Evolutionary conservation across 2,329 filamentous ascomycete genomes (phyloP).

Genomic region (Sarocladium brachiariae): DNA sequence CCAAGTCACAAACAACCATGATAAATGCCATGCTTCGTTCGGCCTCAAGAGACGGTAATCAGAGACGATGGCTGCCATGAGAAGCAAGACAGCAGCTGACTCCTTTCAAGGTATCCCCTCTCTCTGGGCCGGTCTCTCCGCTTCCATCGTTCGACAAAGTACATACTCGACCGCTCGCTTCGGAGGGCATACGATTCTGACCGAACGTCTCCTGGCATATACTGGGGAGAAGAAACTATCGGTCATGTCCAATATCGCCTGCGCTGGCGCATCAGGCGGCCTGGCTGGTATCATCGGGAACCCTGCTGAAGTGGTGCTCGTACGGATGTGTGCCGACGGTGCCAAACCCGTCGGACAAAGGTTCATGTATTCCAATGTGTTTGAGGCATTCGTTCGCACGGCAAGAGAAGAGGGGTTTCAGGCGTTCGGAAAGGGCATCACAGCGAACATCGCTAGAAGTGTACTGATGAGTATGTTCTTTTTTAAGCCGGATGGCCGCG

Average conservation of each 20-base stretch:
- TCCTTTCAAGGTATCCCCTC: slow-evolving; percentile 28
- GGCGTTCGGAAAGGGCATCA: slow-evolving; percentile 31
- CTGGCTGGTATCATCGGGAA: slow-evolving; percentile 38
- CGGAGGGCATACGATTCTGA: slow-evolving; percentile 32
- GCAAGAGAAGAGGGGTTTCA: slow-evolving; percentile 31
- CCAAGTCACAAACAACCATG: slow-evolving; percentile 33
- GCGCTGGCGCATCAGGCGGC: slow-evolving; percentile 33
- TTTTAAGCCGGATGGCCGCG: background rate
- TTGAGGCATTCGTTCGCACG: slow-evolving; percentile 26
- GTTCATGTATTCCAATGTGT: slow-evolving; percentile 32
- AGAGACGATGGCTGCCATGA: too few species aligned
- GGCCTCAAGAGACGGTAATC: slow-evolving; percentile 33
- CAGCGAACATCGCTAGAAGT: slow-evolving; percentile 33
- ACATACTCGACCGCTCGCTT: slow-evolving; percentile 39
- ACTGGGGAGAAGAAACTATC: slow-evolving; percentile 25
- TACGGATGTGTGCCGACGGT: slow-evolving; percentile 39
- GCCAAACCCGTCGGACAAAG: slow-evolving; percentile 28
- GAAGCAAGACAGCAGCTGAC: background rate
- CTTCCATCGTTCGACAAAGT: slow-evolving; percentile 35
- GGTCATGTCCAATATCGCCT: slow-evolving; percentile 26
- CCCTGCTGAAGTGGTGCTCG: slow-evolving; percentile 36
- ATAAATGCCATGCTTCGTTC: slow-evolving; percentile 30
- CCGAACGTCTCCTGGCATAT: slow-evolving; percentile 20
- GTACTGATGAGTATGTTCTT: slow-evolving; percentile 35
- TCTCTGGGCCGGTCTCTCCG: slow-evolving; percentile 36